Conservation (phyloP, 1,139 yeast species). For the Yamadazyma dendronema region DNA sequence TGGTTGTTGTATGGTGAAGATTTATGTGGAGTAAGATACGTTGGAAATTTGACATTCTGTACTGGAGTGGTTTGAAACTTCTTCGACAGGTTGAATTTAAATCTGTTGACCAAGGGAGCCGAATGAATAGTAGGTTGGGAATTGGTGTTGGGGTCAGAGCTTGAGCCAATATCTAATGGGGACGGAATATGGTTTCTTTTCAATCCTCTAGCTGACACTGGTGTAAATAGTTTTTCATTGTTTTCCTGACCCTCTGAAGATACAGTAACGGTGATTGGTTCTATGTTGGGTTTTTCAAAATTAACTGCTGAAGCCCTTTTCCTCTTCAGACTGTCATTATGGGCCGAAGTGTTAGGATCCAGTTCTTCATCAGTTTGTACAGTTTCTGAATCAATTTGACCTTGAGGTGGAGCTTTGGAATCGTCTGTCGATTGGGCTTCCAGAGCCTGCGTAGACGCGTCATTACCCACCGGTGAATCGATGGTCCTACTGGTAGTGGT, state of each 20-base stretch:
- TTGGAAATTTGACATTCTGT: conserved; percentile 11
- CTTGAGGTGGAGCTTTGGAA: neutral
- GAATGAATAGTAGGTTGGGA: conserved; percentile 12
- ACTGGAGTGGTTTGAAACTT: conserved; percentile 14
- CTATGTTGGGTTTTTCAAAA: neutral
- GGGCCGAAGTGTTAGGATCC: neutral
- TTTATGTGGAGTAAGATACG: conserved; percentile 18
- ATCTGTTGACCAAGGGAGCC: conserved; percentile 28
- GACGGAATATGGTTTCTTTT: conserved; percentile 46
- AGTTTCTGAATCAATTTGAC: neutral
- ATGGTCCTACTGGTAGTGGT: neutral
- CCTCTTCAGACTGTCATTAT: neutral
- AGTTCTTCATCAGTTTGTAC: neutral
- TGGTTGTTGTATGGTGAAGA: conserved; percentile 14
- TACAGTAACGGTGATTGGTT: neutral
- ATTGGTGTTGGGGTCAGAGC: conserved; percentile 5
- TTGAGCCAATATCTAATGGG: conserved; percentile 32
- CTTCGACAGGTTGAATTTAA: conserved; percentile 9
- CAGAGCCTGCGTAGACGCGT: conserved; percentile 4
- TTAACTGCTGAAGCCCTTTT: neutral
- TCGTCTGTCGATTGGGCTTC: neutral
- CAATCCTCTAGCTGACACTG: conserved; percentile 28
- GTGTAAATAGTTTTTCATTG: conserved; percentile 5
- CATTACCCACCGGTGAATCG: neutral
- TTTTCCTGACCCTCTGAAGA: neutral